phyloP scores from a whole-genome alignment of 2,329 filamentous ascomycete genomes.

The Penicillium sp. region DNA sequence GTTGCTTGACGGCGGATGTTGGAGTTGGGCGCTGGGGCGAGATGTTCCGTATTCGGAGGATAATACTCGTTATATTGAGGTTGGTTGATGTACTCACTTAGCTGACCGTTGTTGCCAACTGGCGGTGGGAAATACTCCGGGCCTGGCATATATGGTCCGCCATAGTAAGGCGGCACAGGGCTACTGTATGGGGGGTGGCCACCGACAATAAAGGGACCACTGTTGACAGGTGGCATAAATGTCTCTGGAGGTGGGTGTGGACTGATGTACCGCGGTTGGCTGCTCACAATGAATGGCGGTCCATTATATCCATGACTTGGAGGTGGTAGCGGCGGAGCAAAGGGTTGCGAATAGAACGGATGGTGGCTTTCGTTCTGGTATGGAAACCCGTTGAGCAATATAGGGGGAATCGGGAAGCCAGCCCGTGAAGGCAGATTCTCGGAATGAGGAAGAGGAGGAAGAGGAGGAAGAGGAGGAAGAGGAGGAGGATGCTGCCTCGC shows the following conservation, averaged over 20 bases:
- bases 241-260: too few relatives aligned
- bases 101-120: too few relatives aligned
- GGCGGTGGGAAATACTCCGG: too few relatives aligned
- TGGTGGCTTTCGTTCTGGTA: slow-evolving; percentile 1
- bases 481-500: neutral
- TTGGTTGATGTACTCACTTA: too few relatives aligned
- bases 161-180: neutral
- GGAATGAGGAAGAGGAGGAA: neutral
- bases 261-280: neutral
- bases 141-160: too few relatives aligned
- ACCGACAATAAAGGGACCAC: slow-evolving; percentile 8
- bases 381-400: slow-evolving; percentile 5
- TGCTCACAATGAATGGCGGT: neutral
- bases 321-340: neutral
- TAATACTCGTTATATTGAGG: too few relatives aligned
- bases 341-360: slow-evolving; percentile 1
- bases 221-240: slow-evolving; percentile 1
- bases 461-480: neutral
- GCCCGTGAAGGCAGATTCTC: neutral
- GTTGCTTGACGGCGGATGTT: too few relatives aligned
- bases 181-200: slow-evolving; percentile 4
- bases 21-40: too few relatives aligned
- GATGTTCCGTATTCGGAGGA: too few relatives aligned
- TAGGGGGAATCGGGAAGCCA: neutral
- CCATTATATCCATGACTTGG: too few relatives aligned